These are phyloP conservation scores for Ceratocystis alfenasii DNA, from an alignment of 2,329 filamentous ascomycete species.

Conservation along the genomic window DNA sequence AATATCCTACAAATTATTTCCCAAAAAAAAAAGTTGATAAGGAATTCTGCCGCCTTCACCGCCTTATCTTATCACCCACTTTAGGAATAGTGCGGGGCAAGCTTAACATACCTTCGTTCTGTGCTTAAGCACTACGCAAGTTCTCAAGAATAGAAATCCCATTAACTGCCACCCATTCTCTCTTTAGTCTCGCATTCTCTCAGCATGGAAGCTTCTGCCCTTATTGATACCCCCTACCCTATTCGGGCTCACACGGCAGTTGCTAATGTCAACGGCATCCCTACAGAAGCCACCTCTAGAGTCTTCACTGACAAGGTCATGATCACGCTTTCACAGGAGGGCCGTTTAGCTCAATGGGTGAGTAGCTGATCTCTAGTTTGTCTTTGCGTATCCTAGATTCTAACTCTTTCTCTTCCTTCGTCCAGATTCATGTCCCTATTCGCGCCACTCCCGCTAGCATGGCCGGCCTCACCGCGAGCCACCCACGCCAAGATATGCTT, in stretches of 20 bases:
- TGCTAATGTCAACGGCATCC: constrained; percentile 52
- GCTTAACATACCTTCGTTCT: neutral
- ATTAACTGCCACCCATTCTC: neutral
- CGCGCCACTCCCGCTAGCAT: constrained; percentile 42
- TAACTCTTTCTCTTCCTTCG: neutral
- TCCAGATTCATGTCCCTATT: constrained; percentile 65
- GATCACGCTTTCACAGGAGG: constrained; percentile 76
- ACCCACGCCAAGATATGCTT: constrained; percentile 36
- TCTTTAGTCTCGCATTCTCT: neutral
- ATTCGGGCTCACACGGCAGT: constrained; percentile 48
- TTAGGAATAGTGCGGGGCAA: constrained; percentile 31
- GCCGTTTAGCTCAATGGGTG: constrained; percentile 86
- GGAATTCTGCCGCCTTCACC: constrained; percentile 29
- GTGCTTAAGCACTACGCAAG: too few relatives aligned
- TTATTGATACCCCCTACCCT: constrained; percentile 49
- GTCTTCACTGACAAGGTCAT: constrained; percentile 84
- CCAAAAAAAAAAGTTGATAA: constrained; percentile 21
- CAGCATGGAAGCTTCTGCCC: constrained; percentile 6
- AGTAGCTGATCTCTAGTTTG: constrained; percentile 23
- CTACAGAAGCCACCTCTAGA: constrained; percentile 60
- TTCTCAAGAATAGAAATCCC: neutral
- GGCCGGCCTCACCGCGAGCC: constrained; percentile 16
- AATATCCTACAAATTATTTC: neutral
- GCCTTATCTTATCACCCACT: constrained; percentile 23
- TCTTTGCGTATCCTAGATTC: neutral